Evolutionary conservation across 805 yeast species (phyloP).

Genomic region (Lachancea nothofagi): DNA sequence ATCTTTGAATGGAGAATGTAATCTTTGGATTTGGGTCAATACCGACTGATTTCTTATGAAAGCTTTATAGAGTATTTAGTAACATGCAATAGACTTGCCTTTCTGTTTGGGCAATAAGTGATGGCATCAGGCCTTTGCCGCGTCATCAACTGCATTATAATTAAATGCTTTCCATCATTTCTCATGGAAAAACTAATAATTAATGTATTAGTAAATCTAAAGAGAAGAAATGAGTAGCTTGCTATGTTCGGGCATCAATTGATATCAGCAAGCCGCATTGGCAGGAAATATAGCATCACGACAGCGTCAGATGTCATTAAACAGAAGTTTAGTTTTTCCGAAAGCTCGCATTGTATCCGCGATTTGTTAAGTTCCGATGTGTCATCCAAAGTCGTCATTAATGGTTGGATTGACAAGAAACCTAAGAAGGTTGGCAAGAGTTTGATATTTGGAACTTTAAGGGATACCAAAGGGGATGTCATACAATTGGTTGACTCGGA

Average conservation of each 20-base stretch:
- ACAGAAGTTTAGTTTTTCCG: constrained; percentile 16
- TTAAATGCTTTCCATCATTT: too few relatives aligned
- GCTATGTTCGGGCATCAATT: constrained; percentile 9
- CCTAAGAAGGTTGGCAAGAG: constrained; percentile 64
- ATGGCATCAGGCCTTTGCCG: too few relatives aligned
- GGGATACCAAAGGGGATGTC: constrained; percentile 66
- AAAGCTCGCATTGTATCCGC: constrained; percentile 13
- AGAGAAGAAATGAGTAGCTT: too few relatives aligned
- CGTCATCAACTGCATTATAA: too few relatives aligned
- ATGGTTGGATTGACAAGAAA: constrained; percentile 81
- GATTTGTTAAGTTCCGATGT: constrained; percentile 13
- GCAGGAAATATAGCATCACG: constrained; percentile 10
- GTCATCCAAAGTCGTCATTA: constrained; percentile 40
- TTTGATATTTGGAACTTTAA: constrained; percentile 63
- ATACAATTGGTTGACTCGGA: constrained; percentile 51
- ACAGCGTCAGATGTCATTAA: constrained; percentile 13
- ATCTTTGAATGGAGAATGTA: constrained; percentile 27
- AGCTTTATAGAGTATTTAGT: too few relatives aligned
- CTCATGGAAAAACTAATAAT: too few relatives aligned
- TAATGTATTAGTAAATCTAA: too few relatives aligned
- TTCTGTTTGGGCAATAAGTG: background rate
- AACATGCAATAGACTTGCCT: background rate
- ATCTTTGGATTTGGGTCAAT: constrained; percentile 23
- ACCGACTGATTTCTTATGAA: too few relatives aligned
- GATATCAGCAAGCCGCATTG: constrained; percentile 8